A percentile compares a stretch with the other conserved stretches of the same genome.
phyloP scores from a whole-genome alignment of 2,329 filamentous ascomycete species.

The Exophiala sp. region DNA sequence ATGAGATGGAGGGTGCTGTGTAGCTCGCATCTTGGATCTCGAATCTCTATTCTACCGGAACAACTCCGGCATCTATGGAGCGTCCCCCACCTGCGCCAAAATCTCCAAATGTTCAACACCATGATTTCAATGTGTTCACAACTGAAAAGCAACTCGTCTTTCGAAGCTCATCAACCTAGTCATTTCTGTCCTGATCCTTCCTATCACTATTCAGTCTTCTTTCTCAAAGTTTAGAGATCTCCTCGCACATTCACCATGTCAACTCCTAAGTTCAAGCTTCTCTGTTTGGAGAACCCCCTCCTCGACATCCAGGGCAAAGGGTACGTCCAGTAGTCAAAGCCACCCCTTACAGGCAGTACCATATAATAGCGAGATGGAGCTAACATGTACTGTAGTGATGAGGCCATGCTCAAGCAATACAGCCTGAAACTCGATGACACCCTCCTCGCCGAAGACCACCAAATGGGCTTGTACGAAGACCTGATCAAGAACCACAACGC shows the following conservation, averaged over 20 bases:
- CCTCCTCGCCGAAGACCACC: conserved; percentile 69
- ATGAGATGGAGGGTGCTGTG: background rate
- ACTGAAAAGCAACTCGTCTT: no score
- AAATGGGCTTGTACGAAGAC: conserved; percentile 87
- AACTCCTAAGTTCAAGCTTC: conserved; percentile 76
- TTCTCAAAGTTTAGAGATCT: background rate
- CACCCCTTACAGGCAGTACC: background rate
- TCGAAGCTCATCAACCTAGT: background rate
- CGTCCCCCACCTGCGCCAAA: background rate
- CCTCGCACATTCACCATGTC: conserved; percentile 56
- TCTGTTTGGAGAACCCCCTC: conserved; percentile 95
- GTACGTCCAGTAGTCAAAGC: conserved; percentile 40
- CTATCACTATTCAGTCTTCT: background rate
- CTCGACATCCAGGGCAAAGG: conserved; percentile 88
- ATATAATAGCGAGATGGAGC: background rate
- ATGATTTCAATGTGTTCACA: background rate
- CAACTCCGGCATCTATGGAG: background rate
- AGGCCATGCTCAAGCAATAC: conserved; percentile 87
- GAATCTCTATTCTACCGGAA: background rate
- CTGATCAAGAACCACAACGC: conserved; percentile 87
- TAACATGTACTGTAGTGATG: conserved; percentile 56
- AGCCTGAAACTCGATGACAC: conserved; percentile 93
- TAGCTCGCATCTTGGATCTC: background rate
- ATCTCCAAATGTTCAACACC: background rate
- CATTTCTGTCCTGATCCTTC: background rate